Base-by-base conservation (phyloP, 768 basidiomycete species). In the Russula griseocarnosa region DNA sequence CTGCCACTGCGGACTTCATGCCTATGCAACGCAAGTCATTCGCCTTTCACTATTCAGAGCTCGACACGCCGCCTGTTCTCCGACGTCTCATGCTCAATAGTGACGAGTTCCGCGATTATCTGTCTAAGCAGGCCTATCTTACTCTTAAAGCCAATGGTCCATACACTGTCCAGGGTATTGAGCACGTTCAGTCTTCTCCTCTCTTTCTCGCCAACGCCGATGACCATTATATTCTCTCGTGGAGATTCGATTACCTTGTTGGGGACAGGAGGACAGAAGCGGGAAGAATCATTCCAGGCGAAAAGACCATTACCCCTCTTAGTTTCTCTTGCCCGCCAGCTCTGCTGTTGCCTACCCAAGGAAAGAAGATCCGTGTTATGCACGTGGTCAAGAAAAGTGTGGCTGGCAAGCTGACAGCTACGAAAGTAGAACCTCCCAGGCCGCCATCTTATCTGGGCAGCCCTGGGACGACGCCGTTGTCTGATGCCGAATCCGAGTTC, bases 231-330 rank as follows among this genome's bases (percentile, higher is more conserved):
- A 83, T 80, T 61, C 74, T 90, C 20, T 75, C 76, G 26, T 94
- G 92, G 93, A 83, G 83, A 61, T 87, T 94, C 66, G 87, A 90
- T 60, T 94, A 94, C 71, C 70, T 85, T 36, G 87, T 94, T 11
- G 82, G 83, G 46, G 85, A 90, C 66, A 79, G 83, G 36, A 74
- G 77, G 58, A 74, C 75, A 26, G 78, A 82, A 26, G 72, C 78
- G 5, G 82, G 82, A 26, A 79, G 77, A 62, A 69, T 76, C 20
- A 70, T 74, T 13, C 76, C 80, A 7, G 88, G 87, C 18, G 92
- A 93, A 74, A 90, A 87, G 76, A 78, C 77, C 2, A 70, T 92
- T 61, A 88, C 84, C 1, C 91, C 91, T 3, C 73, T 92, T 26
- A 82, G 82, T 20, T 92, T 92, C 73, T 81, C 84, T 20, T 93